A percentile compares a stretch with the other conserved stretches of the same genome.
Conservation (phyloP, 2,329 filamentous ascomycete genomes). For the Taxawa tesnikishii region DNA sequence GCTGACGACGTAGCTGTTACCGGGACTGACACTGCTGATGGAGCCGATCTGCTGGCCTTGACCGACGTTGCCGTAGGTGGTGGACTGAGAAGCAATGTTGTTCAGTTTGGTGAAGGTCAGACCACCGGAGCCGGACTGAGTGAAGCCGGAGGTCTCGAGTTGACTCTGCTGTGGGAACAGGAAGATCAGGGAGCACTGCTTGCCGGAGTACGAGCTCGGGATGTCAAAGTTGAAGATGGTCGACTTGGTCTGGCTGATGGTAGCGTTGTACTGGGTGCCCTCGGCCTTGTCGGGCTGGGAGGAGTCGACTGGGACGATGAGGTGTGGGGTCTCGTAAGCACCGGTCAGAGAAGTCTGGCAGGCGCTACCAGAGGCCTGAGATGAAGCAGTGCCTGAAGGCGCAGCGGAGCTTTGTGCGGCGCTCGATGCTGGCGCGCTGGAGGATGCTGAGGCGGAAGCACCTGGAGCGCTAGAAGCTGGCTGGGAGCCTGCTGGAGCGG, state of each 20-base stretch:
- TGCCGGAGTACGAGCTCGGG: constrained; percentile 23
- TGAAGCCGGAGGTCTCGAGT: constrained; percentile 23
- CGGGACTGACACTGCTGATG: constrained; percentile 9
- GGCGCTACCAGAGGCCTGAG: constrained; percentile 4
- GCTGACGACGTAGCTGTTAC: constrained; percentile 16
- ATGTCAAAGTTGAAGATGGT: constrained; percentile 37
- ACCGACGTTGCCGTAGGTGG: constrained; percentile 12
- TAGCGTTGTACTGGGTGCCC: constrained; percentile 27
- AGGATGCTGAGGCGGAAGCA: not conserved
- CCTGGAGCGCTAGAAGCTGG: constrained; percentile 4
- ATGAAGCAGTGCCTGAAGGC: constrained; percentile 2
- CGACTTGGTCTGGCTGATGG: constrained; percentile 24
- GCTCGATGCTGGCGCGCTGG: not conserved
- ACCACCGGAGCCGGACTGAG: constrained; percentile 25
- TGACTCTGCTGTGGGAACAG: constrained; percentile 26
- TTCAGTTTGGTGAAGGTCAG: constrained; percentile 17
- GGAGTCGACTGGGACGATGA: constrained; percentile 24
- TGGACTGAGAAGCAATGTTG: constrained; percentile 9
- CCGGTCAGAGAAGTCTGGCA: constrained; percentile 19
- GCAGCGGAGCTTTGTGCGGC: not conserved
- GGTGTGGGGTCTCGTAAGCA: constrained; percentile 20
- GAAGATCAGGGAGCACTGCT: constrained; percentile 36
- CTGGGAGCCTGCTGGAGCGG: constrained; percentile 2
- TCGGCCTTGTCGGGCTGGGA: constrained; percentile 23
- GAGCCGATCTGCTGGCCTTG: constrained; percentile 5